Base-by-base conservation (phyloP, 2,329 filamentous ascomycete species). In the Talaromyces sp. region DNA sequence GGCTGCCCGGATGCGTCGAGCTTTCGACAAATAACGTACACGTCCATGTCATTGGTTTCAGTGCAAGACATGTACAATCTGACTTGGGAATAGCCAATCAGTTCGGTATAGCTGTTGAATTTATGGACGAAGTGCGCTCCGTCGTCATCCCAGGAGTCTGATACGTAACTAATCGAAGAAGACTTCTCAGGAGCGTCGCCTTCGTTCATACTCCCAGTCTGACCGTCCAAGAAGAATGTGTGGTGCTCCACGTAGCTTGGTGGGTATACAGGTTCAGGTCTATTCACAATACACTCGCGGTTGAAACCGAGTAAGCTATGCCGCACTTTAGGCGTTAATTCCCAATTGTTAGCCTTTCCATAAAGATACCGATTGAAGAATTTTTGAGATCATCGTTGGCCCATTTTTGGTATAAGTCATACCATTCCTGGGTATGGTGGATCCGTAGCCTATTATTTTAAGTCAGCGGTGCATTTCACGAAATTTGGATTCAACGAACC, bases 341-440 rank as follows among this genome's bases (percentile, higher is more conserved):
- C 75, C 77, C 76, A 81, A 31, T 68, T 76, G 56, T 81, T 82
- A 0, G 76, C 58, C 1, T 69, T 67, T 1, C 67, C 73, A 32
- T 74, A 76, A 9, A 80, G 68, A 61, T 74, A 82, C 8, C 63
- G 65, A 59, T 81, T 78, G 59, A 81, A 80, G 67, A 78, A 82
- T 0, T 49, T 29, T 13, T 65, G 64, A 71, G 53, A 9, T 72
- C 68, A 19, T 69, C 64, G 0, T 46, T 68, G 0, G 61, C 49
- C 5, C 64, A 58, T 1, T 56, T 32, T 8, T 32, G 60, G 55
- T 71, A 72, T 0, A 72, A n/a, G 50, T 72, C 70, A 27, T 66
- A 61, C 69, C 70, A 71, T 38, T 73, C 70, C 35, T 71, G 68
- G 0, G 66, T 66, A 0, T 61, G 35, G 50, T 72, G 70, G 0